Conservation (phyloP, 148 eudicot genomes). For the Fagopyrum esculentum region DNA sequence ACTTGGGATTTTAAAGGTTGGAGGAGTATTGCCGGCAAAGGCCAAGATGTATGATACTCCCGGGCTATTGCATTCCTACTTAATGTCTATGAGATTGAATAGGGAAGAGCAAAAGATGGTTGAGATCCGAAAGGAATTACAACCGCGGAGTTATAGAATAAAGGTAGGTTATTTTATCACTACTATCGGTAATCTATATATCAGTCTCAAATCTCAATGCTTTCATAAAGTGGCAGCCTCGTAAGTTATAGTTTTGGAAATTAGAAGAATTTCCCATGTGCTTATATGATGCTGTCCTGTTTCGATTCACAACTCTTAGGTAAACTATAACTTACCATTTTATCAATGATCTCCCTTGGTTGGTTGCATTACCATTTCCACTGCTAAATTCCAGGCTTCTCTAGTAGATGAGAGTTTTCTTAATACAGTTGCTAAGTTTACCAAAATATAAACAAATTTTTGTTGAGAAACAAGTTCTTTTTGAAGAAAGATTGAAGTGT, state of each 20-base stretch:
- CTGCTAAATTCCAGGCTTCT: neutral
- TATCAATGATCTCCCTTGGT: too few species aligned
- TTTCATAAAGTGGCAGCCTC: neutral
- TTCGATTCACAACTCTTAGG: too few species aligned
- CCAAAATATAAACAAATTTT: neutral
- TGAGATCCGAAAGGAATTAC: slow-evolving; percentile 78
- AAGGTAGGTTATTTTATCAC: slow-evolving; percentile 48
- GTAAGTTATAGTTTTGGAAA: neutral
- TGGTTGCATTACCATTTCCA: too few species aligned
- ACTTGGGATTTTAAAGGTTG: slow-evolving; percentile 85
- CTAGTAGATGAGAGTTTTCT: neutral
- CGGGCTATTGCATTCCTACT: slow-evolving; percentile 80
- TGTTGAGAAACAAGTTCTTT: neutral
- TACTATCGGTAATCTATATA: neutral
- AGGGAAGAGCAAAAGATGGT: slow-evolving; percentile 96
- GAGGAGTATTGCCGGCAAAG: slow-evolving; percentile 81
- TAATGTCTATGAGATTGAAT: slow-evolving; percentile 73
- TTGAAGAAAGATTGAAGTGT: too few species aligned
- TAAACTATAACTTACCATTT: too few species aligned
- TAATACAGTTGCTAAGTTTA: neutral
- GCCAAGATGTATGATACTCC: slow-evolving; percentile 98
- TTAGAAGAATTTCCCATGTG: neutral
- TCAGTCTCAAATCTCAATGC: neutral
- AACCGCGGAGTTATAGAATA: slow-evolving; percentile 75
- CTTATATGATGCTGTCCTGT: too few species aligned